Percentiles rank a stretch among this genome's conserved stretches.
Conservation (phyloP, 768 basidiomycete genomes). For the Boletus rubroflammeus region DNA sequence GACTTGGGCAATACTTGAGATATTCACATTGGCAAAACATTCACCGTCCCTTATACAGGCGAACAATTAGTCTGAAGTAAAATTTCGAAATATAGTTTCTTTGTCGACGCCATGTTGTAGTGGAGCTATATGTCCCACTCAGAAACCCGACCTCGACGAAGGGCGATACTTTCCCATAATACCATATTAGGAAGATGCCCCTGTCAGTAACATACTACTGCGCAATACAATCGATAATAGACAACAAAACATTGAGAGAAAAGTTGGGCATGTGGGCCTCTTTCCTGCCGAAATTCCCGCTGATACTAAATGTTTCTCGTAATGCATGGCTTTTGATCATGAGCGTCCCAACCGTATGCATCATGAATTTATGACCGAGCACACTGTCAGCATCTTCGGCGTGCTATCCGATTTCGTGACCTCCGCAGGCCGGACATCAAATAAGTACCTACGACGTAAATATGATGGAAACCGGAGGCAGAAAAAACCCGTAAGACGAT, state of each 20-base stretch:
- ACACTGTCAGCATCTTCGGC: not conserved
- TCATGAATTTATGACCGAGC: not conserved
- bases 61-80: too few relatives aligned
- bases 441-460: not conserved
- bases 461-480: not conserved
- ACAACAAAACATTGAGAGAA: not conserved
- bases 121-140: not conserved
- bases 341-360: not conserved
- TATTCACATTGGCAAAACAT: too few relatives aligned
- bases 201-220: too few relatives aligned
- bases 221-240: not conserved
- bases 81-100: too few relatives aligned
- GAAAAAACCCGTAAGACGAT: not conserved
- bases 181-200: not conserved
- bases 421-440: not conserved
- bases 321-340: not conserved
- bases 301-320: not conserved
- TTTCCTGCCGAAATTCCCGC: not conserved
- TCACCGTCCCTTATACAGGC: too few relatives aligned
- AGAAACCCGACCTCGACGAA: not conserved
- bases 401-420: not conserved
- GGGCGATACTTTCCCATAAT: slow-evolving; percentile 10
- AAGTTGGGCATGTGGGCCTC: not conserved
- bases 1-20: too few relatives aligned
- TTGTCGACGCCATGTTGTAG: slow-evolving; percentile 29